Base-by-base conservation (phyloP, 352 stramenopile species). In the Globisporangium canariense region DNA sequence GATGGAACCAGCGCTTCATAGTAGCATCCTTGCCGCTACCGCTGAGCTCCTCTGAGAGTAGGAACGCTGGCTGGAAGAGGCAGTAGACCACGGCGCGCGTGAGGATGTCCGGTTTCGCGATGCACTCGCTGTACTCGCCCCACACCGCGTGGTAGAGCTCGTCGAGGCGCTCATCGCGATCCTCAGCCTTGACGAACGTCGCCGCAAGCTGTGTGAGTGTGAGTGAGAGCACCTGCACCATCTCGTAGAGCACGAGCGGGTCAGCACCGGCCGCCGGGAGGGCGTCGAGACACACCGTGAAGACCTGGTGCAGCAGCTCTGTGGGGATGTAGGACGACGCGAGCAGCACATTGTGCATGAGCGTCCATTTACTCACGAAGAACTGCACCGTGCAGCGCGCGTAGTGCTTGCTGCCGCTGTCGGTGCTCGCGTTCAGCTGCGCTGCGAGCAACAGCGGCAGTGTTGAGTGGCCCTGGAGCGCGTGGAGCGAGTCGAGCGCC, bases 1-100 rank as follows among this genome's bases (percentile, higher is more conserved):
- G 76, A 20, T 66, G 63, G 32, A 91, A 74, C 83, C 82, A 93
- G 34, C 65, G 69, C 63, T 89, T 90, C 55, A 91, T 76, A 11
- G 76, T 65, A 20, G 64, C 53, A 14, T 74, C 64, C 7, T 78
- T 32, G 5, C 62, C 54, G 13, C 38, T 49, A 3, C 61, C 61
- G 0, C 66, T 62, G 1, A 82, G 64, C 30, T 60, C 55, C 3
- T 43, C 9, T 6, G 60, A 56, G 8, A 88, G 49, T 22, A 93
- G 51, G 60, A 94, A 89, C 13, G 71, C 70, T 0, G 83, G 86
- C 61, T 91, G 86, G 72, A 94, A 90, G 22, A 91, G 64, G 22
- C 81, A 91, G 40, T 70, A 73, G 28, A 94, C 65, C 0, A 94
- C 78, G 6, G 79, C 81, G 55, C 76, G 74, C 8, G 84, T 91